Base-by-base conservation (phyloP, 441 rosid genomes). In the California macrophylla region DNA sequence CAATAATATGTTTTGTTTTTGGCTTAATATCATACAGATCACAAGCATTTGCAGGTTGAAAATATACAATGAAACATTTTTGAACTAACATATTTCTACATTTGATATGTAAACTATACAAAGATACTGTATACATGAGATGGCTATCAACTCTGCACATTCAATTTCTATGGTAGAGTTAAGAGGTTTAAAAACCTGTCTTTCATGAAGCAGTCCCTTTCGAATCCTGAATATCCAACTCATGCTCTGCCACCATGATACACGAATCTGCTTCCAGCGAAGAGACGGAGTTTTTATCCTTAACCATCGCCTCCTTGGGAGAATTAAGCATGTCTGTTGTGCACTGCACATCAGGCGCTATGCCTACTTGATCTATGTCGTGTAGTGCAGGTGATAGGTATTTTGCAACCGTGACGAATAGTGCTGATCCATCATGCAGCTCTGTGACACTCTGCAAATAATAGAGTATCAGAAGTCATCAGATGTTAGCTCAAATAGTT, bases 161-260 rank as follows among this genome's bases (percentile, higher is more conserved):
- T 61, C 64, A 25, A 61, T 61, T 25, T 28, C 34, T 25, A 25
- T 61, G 64, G 64, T 13, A 61, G 26, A 61, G 64, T 26, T 6
- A 61, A 2, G 7, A 10, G 26, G 25, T 13, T 6, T 5, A 13
- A 24, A 24, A 12, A 24, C 64, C 6, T 3, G 34, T 13, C 18
- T 23, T 45, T 82, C 76, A 87, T 74, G 93, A 90, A 68, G 95
- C 91, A 73, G 89, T 83, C 3, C 89, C 93, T 71, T 76, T 75
- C 21, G 86, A 79, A 25, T 77, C 83, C 76, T 81, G 90, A 74
- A 80, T 60, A 74, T 90, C 93, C 78, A 92, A 79, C 78, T 88
- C 87, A 66, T 88, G 93, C 75, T 92, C 92, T 0, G 98, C 98
- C 4, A 92, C 95, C 96, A 92, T 74, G 75, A 92, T 83, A 73